phyloP scores from a whole-genome alignment of 352 stramenopile genomes.

The Aphanomyces invadans region DNA sequence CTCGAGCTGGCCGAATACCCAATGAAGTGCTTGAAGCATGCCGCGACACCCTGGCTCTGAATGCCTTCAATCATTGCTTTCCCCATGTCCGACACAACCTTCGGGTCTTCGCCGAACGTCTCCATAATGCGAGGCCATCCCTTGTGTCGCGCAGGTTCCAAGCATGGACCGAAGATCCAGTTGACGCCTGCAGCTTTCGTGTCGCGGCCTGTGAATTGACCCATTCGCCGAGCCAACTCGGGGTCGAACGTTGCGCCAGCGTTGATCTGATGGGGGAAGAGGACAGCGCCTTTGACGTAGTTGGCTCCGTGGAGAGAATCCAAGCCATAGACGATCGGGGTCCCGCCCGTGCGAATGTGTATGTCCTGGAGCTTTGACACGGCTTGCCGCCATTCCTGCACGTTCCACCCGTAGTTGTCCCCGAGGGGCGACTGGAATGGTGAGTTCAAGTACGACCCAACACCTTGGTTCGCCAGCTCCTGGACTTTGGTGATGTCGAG shows the following conservation, averaged over 20 bases:
- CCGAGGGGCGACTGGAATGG: conserved; percentile 29
- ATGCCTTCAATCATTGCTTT: conserved; percentile 37
- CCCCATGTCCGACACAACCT: conserved; percentile 45
- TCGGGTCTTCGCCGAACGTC: conserved; percentile 82
- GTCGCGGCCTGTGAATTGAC: conserved; percentile 44
- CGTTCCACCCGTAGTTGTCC: conserved; percentile 29
- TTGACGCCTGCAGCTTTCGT: conserved; percentile 47
- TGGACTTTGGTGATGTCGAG: conserved; percentile 39
- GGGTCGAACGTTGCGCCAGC: conserved; percentile 64
- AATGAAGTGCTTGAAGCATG: conserved; percentile 53
- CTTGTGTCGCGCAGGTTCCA: conserved; percentile 52
- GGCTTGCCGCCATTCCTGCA: conserved; percentile 39
- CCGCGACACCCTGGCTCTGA: conserved; percentile 32
- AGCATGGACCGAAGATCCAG: conserved; percentile 69
- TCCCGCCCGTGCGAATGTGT: conserved; percentile 31
- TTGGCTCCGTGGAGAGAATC: conserved; percentile 69
- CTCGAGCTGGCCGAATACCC: conserved; percentile 31
- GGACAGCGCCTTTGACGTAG: conserved; percentile 47
- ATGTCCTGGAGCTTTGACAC: conserved; percentile 50
- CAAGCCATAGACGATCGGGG: conserved; percentile 43
- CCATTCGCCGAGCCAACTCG: conserved; percentile 38
- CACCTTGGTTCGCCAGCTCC: conserved; percentile 45
- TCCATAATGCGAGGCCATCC: conserved; percentile 67
- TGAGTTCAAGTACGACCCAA: conserved; percentile 62
- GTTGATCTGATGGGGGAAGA: conserved; percentile 72